Conservation (phyloP, 2,329 filamentous ascomycete genomes). For the Aspergillus fumigatus region DNA sequence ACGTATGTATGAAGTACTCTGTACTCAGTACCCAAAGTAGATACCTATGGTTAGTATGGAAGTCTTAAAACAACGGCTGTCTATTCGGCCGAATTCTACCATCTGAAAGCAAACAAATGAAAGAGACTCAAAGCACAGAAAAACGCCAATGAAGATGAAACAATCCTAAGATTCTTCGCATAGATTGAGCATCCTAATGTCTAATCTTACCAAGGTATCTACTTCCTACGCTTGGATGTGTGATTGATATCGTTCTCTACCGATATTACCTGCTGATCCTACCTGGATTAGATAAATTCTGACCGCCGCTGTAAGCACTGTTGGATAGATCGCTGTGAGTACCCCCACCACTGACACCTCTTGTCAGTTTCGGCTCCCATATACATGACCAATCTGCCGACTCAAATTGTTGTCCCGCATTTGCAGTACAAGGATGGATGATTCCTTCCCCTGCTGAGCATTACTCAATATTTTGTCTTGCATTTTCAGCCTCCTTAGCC, state of each 20-base stretch:
- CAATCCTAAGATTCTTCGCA: neutral
- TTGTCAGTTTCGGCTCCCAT: neutral
- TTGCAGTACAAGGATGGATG: neutral
- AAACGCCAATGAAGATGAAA: neutral
- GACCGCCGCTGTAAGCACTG: neutral
- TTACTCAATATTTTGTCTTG: neutral
- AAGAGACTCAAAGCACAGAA: neutral
- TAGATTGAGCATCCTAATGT: neutral
- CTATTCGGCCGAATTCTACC: neutral
- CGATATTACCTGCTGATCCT: neutral
- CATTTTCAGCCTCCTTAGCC: neutral
- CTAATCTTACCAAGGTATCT: neutral
- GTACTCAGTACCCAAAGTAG: too few species aligned
- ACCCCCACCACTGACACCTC: neutral
- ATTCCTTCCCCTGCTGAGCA: neutral
- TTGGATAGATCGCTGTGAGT: neutral
- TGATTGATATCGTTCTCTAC: neutral
- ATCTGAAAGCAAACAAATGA: neutral
- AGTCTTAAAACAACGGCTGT: too few species aligned
- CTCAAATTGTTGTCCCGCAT: neutral
- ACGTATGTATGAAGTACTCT: too few species aligned
- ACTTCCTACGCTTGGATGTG: neutral
- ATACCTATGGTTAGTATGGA: too few species aligned
- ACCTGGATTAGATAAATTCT: neutral
- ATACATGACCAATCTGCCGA: neutral